Base-by-base conservation (phyloP, 2,329 filamentous ascomycete genomes). In the Xylariaceae sp. region DNA sequence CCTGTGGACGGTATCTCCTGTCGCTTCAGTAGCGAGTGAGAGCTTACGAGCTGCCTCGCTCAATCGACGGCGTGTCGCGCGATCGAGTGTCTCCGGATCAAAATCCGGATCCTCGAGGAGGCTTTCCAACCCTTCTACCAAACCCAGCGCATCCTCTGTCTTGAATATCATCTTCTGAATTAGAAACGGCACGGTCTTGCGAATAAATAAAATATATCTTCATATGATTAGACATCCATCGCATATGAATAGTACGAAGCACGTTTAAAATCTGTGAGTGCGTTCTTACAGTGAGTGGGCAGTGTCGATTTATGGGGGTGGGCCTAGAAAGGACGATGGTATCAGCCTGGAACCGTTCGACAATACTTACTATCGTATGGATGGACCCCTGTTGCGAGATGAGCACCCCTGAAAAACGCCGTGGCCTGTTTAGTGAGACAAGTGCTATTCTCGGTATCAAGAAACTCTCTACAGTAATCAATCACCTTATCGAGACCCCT, bases 11-110 rank as follows among this genome's bases (percentile, higher is more conserved):
- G 54, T 58, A 42, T 58, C 57, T 1, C 54, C 54, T 2, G 33
- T 42, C 4, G 54, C 43, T 24, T 60, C 57, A 3, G 51, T 60
- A 8, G 43, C 50, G 2, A 58, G 40, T 7, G 47, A 49, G 13
- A 60, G 40, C 20, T 55, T 60, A 2, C 50, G 42, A 10, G 54
- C 57, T n/a, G 47, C 44, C 50, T 60, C 54, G 18, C 57, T 55
- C 4, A 60, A 30, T 21, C 51, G 33, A 11, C 50, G 55, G 5
- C 57, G 57, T n/a, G 50, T 53, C 3, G 48, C 35, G 29, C 48
- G 23, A 27, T 58, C 53, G 35, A 58, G 53, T 11, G 50, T 41
- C 15, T 45, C 45, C 30, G 51, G 52, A 26, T 57, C 33, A 30
- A 57, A 57, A 15, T 26, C 11, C 18, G 41, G 46, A 32, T 57